A percentile compares a stretch with the other conserved stretches of the same genome.
phyloP scores from a whole-genome alignment of 164 flowering plant species.

The Cinnamomum micranthum region DNA sequence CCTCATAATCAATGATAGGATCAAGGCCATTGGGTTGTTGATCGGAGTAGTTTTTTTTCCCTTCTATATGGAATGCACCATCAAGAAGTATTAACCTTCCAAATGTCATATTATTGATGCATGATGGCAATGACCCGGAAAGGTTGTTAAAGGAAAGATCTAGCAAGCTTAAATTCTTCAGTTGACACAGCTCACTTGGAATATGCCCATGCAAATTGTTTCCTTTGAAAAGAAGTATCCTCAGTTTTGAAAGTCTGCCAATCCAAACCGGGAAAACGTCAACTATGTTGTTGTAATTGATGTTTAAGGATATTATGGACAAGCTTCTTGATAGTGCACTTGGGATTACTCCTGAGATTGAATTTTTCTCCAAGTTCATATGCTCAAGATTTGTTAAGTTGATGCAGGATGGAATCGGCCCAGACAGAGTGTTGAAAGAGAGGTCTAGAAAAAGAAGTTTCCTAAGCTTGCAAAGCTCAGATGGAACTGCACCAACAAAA shows the following conservation, averaged over 20 bases:
- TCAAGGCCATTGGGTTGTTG: too few species aligned
- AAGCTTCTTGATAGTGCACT: background rate
- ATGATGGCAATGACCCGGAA: slow-evolving; percentile 11
- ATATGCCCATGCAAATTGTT: slow-evolving; percentile 12
- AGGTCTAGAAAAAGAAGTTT: background rate
- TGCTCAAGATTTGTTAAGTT: background rate
- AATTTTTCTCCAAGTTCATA: slow-evolving; percentile 3
- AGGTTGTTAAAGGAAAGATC: slow-evolving; percentile 17
- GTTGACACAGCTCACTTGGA: slow-evolving; percentile 9
- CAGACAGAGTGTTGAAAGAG: background rate
- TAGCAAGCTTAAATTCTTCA: slow-evolving; percentile 3
- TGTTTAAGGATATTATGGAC: background rate
- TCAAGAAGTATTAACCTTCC: background rate
- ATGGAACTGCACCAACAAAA: slow-evolving; percentile 7
- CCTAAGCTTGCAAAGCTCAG: background rate
- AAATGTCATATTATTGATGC: slow-evolving; percentile 8
- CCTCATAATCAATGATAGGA: background rate
- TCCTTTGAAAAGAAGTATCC: slow-evolving; percentile 1
- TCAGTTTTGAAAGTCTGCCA: background rate
- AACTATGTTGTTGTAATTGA: slow-evolving; percentile 8
- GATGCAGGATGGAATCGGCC: slow-evolving; percentile 7
- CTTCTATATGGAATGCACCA: too few species aligned
- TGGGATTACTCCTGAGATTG: background rate
- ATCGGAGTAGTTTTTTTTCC: too few species aligned
- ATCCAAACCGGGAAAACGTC: slow-evolving; percentile 17